phyloP scores from a whole-genome alignment of 2,329 filamentous ascomycete species.

The Akanthomyces dipterigenus region DNA sequence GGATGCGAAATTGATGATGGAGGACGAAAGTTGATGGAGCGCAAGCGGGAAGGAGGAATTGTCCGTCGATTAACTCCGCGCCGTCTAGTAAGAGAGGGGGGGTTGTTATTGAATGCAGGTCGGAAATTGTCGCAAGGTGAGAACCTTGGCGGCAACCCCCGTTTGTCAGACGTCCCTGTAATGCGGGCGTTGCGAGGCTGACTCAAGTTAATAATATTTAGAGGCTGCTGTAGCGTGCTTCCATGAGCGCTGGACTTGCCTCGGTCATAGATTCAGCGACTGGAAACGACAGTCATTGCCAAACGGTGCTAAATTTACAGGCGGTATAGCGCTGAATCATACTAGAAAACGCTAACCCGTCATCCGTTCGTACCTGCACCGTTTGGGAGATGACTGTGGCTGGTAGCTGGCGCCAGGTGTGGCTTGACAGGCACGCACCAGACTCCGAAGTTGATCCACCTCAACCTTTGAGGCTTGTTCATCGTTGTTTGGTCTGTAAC shows the following conservation, averaged over 20 bases:
- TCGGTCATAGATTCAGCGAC: background rate
- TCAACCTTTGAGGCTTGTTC: background rate
- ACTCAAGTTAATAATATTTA: background rate
- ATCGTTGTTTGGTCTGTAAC: background rate
- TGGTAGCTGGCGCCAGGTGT: background rate
- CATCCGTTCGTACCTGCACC: too few species aligned
- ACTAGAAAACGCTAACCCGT: too few species aligned
- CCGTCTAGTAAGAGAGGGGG: background rate
- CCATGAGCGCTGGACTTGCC: background rate
- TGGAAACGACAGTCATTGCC: background rate
- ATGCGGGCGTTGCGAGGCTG: background rate
- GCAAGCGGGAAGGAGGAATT: background rate
- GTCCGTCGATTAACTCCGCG: background rate
- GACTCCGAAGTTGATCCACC: background rate
- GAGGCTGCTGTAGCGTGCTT: background rate
- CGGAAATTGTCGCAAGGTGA: slow-evolving; percentile 8
- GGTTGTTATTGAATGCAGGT: background rate
- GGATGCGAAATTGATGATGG: background rate
- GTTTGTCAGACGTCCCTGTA: background rate
- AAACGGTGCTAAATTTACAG: background rate
- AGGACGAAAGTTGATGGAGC: background rate
- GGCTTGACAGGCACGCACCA: background rate
- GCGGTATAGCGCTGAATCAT: background rate
- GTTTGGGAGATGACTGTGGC: background rate
- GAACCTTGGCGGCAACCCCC: slow-evolving; percentile 10